phyloP scores from a whole-genome alignment of 768 basidiomycete species.

The Rhodotorula sphaerocarpa region DNA sequence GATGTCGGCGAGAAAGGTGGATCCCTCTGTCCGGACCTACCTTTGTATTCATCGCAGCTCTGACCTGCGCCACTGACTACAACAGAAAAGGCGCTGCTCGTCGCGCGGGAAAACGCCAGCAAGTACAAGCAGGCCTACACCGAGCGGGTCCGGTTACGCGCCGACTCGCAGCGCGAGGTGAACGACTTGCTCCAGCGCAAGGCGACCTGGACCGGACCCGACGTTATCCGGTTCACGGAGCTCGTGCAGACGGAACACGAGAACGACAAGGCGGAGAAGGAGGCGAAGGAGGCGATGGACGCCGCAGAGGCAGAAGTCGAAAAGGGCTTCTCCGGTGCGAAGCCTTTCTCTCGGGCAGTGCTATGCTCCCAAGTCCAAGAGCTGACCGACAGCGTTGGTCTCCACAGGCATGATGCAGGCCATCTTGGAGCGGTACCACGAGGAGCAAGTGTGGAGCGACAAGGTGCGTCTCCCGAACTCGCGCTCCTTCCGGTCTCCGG shows the following conservation, averaged over 20 bases:
- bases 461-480: constrained; percentile 48
- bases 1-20: constrained; percentile 73
- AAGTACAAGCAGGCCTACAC: constrained; percentile 69
- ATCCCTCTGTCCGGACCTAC: constrained; percentile 33
- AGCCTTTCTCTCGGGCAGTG: no score
- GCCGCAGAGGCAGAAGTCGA: constrained; percentile 74
- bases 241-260: constrained; percentile 85
- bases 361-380: not conserved
- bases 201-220: constrained; percentile 78
- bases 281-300: constrained; percentile 59
- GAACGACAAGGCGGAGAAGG: constrained; percentile 67
- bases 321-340: constrained; percentile 56
- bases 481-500: no score
- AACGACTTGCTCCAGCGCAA: constrained; percentile 93
- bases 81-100: constrained; percentile 65
- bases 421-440: constrained; percentile 82
- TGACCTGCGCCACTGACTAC: constrained; percentile 9
- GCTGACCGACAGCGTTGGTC: no score
- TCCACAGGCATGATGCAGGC: constrained; percentile 64
- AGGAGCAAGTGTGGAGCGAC: constrained; percentile 98
- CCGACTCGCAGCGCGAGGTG: constrained; percentile 84
- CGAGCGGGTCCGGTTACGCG: constrained; percentile 66
- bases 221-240: constrained; percentile 74
- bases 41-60: not conserved
- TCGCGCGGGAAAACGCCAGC: constrained; percentile 59